A percentile compares a stretch with the other conserved stretches of the same genome.
phyloP scores from a whole-genome alignment of 768 basidiomycete species.

The Leucocoprinus leucothites region DNA sequence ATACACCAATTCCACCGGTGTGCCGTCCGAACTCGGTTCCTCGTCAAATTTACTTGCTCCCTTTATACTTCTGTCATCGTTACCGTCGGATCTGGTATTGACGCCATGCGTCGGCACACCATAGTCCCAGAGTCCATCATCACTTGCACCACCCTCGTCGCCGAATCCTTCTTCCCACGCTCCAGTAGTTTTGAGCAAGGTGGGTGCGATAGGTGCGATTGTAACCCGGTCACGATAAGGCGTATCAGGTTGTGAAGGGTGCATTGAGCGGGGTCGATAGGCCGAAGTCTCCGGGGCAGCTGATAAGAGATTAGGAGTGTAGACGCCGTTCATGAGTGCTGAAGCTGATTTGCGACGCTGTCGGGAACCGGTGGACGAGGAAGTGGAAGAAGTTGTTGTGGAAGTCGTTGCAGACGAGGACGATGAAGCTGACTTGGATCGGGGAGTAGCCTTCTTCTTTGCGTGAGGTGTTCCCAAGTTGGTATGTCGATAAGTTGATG shows the following conservation, averaged over 20 bases:
- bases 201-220: slow-evolving; percentile 55
- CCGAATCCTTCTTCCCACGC: slow-evolving; percentile 50
- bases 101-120: slow-evolving; percentile 3
- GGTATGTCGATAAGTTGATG: slow-evolving; percentile 20
- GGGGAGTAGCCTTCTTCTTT: slow-evolving; percentile 21
- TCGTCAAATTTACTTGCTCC: slow-evolving; percentile 16
- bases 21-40: slow-evolving; percentile 32
- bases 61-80: slow-evolving; percentile 8
- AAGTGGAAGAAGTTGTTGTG: slow-evolving; percentile 40
- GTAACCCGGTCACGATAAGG: slow-evolving; percentile 33
- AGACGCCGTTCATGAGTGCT: slow-evolving; percentile 22
- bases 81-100: slow-evolving; percentile 11
- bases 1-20: slow-evolving; percentile 70
- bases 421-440: slow-evolving; percentile 44
- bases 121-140: slow-evolving; percentile 27
- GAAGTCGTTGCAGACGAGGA: slow-evolving; percentile 37
- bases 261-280: slow-evolving; percentile 22
- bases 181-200: slow-evolving; percentile 79
- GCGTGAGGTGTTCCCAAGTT: slow-evolving; percentile 17
- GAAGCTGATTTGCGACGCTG: slow-evolving; percentile 19
- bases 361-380: slow-evolving; percentile 34
- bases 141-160: slow-evolving; percentile 38
- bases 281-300: slow-evolving; percentile 21
- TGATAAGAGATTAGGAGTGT: slow-evolving; percentile 19
- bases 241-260: slow-evolving; percentile 22